These are phyloP conservation scores for Podaxis sp. DNA, from an alignment of 768 basidiomycete genomes.

Conservation along the genomic window DNA sequence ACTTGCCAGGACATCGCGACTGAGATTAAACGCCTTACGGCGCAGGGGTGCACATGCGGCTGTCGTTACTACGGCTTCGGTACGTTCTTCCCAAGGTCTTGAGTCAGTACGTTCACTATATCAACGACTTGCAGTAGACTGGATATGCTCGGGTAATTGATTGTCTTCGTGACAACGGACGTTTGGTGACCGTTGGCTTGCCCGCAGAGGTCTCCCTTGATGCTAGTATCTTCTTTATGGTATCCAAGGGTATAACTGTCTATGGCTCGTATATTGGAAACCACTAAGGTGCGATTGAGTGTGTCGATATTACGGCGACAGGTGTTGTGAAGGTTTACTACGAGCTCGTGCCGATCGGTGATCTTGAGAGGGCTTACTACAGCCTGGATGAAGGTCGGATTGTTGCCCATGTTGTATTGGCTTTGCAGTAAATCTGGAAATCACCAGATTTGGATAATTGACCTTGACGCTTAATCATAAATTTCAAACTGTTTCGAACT, in stretches of 20 bases:
- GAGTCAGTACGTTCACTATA: background rate
- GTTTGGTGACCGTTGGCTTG: constrained; percentile 77
- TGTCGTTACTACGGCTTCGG: constrained; percentile 56
- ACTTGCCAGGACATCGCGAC: constrained; percentile 61
- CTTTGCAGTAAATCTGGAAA: background rate
- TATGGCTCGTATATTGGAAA: constrained; percentile 61
- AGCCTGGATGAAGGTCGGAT: constrained; percentile 34
- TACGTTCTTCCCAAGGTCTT: constrained; percentile 17
- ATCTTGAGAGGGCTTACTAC: constrained; percentile 47
- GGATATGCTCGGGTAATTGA: constrained; percentile 59
- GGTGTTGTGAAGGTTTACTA: constrained; percentile 69
- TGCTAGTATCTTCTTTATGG: constrained; percentile 71
- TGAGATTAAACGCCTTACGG: constrained; percentile 61
- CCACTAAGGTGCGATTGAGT: constrained; percentile 81
- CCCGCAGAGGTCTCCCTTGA: constrained; percentile 59
- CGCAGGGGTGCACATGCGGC: constrained; percentile 71
- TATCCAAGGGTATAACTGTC: constrained; percentile 60
- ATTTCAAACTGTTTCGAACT: too few relatives aligned
- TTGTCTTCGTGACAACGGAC: constrained; percentile 72
- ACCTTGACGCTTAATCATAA: background rate
- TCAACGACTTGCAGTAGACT: constrained; percentile 22
- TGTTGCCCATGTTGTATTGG: constrained; percentile 1
- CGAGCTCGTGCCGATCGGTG: constrained; percentile 40
- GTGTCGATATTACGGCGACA: constrained; percentile 68
- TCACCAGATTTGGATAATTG: background rate